A percentile compares a stretch with the other conserved stretches of the same genome.
phyloP scores from a whole-genome alignment of 768 basidiomycete species.

The Suillus plorans region DNA sequence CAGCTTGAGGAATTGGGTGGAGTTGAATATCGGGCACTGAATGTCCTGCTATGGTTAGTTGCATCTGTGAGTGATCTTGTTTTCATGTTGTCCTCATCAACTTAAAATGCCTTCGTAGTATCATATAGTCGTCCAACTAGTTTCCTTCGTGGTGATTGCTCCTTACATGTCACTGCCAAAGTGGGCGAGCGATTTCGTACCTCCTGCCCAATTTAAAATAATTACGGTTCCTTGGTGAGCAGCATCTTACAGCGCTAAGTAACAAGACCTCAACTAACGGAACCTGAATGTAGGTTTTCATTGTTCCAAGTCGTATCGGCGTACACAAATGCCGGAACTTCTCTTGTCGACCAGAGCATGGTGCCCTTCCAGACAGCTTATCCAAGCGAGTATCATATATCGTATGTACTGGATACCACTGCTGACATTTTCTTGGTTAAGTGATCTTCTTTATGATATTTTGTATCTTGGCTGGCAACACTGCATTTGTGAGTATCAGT shows the following conservation, averaged over 20 bases:
- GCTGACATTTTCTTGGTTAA: neutral
- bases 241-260: neutral
- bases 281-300: conserved; percentile 60
- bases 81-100: neutral
- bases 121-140: conserved; percentile 66
- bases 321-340: conserved; percentile 87
- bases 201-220: conserved; percentile 54
- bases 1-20: conserved; percentile 92
- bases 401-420: neutral
- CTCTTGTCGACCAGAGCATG: conserved; percentile 88
- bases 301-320: conserved; percentile 83
- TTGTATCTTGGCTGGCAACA: conserved; percentile 89
- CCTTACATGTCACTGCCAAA: conserved; percentile 68
- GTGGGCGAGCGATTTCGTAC: conserved; percentile 62
- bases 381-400: conserved; percentile 33
- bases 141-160: conserved; percentile 71
- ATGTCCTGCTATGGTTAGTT: conserved; percentile 80
- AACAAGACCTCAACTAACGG: neutral
- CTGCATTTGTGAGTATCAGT: conserved; percentile 75
- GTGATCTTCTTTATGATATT: conserved; percentile 71
- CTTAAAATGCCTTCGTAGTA: conserved; percentile 53
- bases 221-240: conserved; percentile 67
- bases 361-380: conserved; percentile 87
- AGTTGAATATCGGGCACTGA: conserved; percentile 87
- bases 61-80: conserved; percentile 52